Percentiles rank a stretch among this genome's conserved stretches.
These are phyloP conservation scores for Clavispora santaluciae DNA, from an alignment of 805 yeast genomes.

Conservation along the genomic window DNA sequence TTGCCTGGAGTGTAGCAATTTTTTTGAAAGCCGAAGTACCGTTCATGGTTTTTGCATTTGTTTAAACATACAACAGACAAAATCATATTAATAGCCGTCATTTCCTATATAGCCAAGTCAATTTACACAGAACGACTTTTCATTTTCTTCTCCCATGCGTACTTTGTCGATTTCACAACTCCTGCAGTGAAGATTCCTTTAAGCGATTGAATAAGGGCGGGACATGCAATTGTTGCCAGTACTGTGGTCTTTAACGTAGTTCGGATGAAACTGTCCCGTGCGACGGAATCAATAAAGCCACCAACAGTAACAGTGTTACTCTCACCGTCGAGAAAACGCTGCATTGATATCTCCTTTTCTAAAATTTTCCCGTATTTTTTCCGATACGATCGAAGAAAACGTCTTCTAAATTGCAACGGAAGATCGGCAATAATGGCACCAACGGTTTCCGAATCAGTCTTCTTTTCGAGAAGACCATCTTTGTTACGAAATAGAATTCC, in stretches of 20 bases:
- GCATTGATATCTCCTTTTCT: background rate
- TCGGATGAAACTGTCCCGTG: conserved; percentile 35
- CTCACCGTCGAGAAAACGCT: background rate
- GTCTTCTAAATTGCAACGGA: conserved; percentile 9
- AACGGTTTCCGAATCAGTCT: conserved; percentile 1
- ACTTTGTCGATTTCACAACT: conserved; percentile 57
- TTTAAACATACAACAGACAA: too few relatives aligned
- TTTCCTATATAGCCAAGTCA: background rate
- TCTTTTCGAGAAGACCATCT: background rate
- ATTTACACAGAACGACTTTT: conserved; percentile 15
- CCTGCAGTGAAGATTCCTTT: conserved; percentile 93
- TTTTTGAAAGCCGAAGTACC: too few relatives aligned
- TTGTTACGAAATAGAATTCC: background rate
- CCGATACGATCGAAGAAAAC: conserved; percentile 7
- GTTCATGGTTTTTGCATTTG: too few relatives aligned
- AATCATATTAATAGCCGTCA: too few relatives aligned
- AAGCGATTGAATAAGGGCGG: conserved; percentile 71
- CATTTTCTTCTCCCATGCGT: conserved; percentile 66
- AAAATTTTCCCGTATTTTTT: conserved; percentile 4
- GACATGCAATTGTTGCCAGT: conserved; percentile 48
- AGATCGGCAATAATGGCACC: conserved; percentile 6
- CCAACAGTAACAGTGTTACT: background rate
- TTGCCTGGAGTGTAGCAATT: too few relatives aligned
- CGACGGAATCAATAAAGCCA: conserved; percentile 35
- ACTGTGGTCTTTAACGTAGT: conserved; percentile 24